Percentiles rank a stretch among this genome's conserved stretches.
Evolutionary conservation across 352 stramenopile species (phyloP).

Genomic region (Globisporangium radiosum): DNA sequence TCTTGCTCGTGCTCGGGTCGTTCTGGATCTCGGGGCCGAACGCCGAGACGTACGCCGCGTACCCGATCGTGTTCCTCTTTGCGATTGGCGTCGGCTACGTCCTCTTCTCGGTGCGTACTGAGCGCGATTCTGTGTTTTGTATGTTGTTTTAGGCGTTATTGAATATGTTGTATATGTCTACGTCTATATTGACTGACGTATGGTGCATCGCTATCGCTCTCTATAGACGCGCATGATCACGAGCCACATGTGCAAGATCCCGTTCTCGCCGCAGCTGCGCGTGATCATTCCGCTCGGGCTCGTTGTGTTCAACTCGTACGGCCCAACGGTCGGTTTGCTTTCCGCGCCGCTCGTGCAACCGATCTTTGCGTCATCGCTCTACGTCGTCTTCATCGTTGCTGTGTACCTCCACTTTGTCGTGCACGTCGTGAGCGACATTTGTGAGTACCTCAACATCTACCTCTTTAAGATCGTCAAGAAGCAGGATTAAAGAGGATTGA

Average conservation of each 20-base stretch:
- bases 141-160: background rate
- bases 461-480: constrained; percentile 72
- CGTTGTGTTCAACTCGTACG: constrained; percentile 74
- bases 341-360: constrained; percentile 45
- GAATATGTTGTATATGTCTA: too few relatives aligned
- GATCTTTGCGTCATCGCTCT: constrained; percentile 60
- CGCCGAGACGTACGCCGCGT: constrained; percentile 49
- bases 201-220: too few relatives aligned
- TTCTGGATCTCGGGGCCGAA: constrained; percentile 74
- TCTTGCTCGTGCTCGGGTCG: constrained; percentile 48
- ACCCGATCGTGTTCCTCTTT: constrained; percentile 74
- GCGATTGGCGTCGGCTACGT: constrained; percentile 79
- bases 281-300: constrained; percentile 75
- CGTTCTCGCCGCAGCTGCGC: constrained; percentile 73
- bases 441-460: constrained; percentile 81
- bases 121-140: background rate
- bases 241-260: constrained; percentile 88
- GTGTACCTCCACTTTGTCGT: constrained; percentile 81
- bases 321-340: constrained; percentile 36
- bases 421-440: constrained; percentile 81
- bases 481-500: constrained; percentile 4
- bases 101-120: constrained; percentile 65
- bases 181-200: too few relatives aligned
- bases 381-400: constrained; percentile 62
- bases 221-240: constrained; percentile 82